phyloP scores from a whole-genome alignment of 1,139 yeast genomes.

The Taphrina sp. region DNA sequence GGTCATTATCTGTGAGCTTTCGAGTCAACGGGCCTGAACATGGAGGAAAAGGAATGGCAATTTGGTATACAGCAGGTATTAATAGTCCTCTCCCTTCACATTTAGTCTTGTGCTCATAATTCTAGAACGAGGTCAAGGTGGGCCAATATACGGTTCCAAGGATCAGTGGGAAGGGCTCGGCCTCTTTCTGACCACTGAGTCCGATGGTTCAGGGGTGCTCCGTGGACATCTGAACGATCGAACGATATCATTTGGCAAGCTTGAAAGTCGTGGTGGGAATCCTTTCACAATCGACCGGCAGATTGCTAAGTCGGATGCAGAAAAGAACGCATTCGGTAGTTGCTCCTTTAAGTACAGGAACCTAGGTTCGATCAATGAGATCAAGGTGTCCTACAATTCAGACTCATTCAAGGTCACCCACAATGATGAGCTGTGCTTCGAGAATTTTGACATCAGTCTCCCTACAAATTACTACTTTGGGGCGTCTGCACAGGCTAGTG shows the following conservation, averaged over 20 bases:
- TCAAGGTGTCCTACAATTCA: constrained; percentile 39
- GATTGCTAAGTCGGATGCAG: constrained; percentile 33
- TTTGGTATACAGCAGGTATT: constrained; percentile 44
- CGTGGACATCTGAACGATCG: constrained; percentile 48
- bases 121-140: constrained; percentile 37
- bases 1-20: constrained; percentile 44
- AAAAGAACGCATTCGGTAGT: constrained; percentile 43
- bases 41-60: constrained; percentile 44
- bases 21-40: constrained; percentile 43
- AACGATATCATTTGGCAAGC: constrained; percentile 31
- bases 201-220: constrained; percentile 41
- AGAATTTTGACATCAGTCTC: constrained; percentile 42
- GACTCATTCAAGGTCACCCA: constrained; percentile 41
- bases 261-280: constrained; percentile 25
- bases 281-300: constrained; percentile 23
- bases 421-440: constrained; percentile 46
- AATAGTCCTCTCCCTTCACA: constrained; percentile 9
- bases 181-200: constrained; percentile 43
- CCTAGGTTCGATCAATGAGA: constrained; percentile 41
- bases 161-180: constrained; percentile 48
- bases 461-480: constrained; percentile 45
- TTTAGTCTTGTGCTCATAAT: background rate
- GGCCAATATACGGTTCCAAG: constrained; percentile 45
- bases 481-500: constrained; percentile 43
- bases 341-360: constrained; percentile 46